Base-by-base conservation (phyloP, 345 rosid species). In the Luvunga scandens region DNA sequence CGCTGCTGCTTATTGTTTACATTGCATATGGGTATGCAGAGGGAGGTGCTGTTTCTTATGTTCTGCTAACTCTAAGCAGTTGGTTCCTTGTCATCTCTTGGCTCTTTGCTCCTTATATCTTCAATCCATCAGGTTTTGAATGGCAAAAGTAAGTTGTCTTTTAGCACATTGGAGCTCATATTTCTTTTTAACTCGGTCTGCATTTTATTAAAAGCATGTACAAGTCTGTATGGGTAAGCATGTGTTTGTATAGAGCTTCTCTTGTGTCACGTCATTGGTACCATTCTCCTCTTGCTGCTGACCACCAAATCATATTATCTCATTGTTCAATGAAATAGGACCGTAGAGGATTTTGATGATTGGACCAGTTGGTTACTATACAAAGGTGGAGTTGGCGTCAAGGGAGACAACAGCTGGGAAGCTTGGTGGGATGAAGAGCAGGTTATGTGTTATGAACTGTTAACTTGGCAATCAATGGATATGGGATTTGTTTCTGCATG, bases 371-470 rank as follows among this genome's bases (percentile, higher is more conserved):
- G 99, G 99, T 97, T 96, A 83, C 85, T 96, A 73, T 96, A 96
- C 83, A 96, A 90, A 92, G 99, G 99, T 79, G 99, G 99, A 73
- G 97, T 96, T 5, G 99, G 99, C 66, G 94, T 96, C 80, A 96
- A 94, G 87, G 98, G 99, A 75, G 99, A 96, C 73, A 85, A 87
- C 75, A 96, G 98, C 87, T 96, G 99, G 99, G 99, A 96, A 84
- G 88, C 97, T 57, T 96, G 99, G 99, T 96, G 99, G 98, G 93
- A 92, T 38, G 99, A 96, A 83, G 98, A 96, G 69, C 99, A 94
- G 98, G 99, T 93, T 79, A 78, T 19, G 73, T 59, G 33, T 71
- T 61, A n/a, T 27, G 36, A 75, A 34, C 22, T 34, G 53, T 62
- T 39, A 45, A 38, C 33, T n/a, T 57, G 7, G 9, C 21, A 34